Percentiles rank a stretch among this genome's conserved stretches.
Evolutionary conservation across 805 yeast species (phyloP).

Genomic region (Candida ovalis): DNA sequence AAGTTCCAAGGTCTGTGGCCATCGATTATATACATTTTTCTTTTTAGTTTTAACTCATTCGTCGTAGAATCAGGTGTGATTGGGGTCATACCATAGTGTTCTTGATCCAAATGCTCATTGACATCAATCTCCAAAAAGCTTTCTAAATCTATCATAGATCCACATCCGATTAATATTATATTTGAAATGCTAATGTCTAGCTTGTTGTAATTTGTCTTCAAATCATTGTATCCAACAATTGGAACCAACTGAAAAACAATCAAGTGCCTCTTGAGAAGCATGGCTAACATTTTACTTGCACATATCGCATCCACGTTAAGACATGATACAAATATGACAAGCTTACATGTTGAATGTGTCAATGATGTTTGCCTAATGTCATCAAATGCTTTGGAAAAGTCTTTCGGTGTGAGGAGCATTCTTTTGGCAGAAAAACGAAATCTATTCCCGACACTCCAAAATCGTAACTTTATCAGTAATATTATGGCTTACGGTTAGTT

Average conservation of each 20-base stretch:
- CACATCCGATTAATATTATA: slow-evolving; percentile 85
- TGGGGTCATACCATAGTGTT: slow-evolving; percentile 19
- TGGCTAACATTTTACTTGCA: slow-evolving; percentile 73
- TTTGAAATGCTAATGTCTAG: slow-evolving; percentile 74
- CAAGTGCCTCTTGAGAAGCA: slow-evolving; percentile 70
- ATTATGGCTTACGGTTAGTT: no score
- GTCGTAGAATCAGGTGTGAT: slow-evolving; percentile 24
- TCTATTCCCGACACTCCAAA: no score
- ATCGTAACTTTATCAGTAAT: no score
- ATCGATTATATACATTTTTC: slow-evolving; percentile 79
- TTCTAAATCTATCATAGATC: slow-evolving; percentile 86
- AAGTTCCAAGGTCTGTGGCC: slow-evolving; percentile 96
- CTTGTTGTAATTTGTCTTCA: slow-evolving; percentile 55
- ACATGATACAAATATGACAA: slow-evolving; percentile 86
- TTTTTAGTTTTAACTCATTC: slow-evolving; percentile 35
- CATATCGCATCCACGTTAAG: slow-evolving; percentile 89
- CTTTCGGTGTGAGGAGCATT: slow-evolving; percentile 75
- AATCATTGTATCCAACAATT: slow-evolving; percentile 84
- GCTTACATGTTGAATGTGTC: slow-evolving; percentile 88
- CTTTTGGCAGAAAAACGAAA: not conserved
- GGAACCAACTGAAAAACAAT: slow-evolving; percentile 88
- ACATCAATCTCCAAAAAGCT: slow-evolving; percentile 63
- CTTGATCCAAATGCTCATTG: slow-evolving; percentile 42
- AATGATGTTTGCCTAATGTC: slow-evolving; percentile 67
- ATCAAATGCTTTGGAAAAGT: slow-evolving; percentile 64